Percentiles rank a stretch among this genome's conserved stretches.
phyloP scores from a whole-genome alignment of 164 flowering plant species.

The Liquidambar formosana region DNA sequence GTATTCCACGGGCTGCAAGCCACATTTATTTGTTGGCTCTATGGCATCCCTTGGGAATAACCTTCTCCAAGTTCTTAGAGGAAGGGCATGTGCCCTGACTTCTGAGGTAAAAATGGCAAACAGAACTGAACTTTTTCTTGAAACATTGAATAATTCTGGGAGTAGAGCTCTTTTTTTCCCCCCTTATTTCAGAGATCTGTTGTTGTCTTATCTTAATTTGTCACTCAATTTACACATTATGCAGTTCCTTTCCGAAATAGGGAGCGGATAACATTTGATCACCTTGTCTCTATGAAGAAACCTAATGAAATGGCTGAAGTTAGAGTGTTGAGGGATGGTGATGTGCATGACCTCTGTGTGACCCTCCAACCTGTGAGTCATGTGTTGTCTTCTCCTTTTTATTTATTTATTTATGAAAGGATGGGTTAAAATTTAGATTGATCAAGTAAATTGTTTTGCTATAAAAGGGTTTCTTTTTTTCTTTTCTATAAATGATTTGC shows the following conservation, averaged over 20 bases:
- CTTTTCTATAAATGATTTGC: no score
- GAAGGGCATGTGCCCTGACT: neutral
- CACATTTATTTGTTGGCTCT: neutral
- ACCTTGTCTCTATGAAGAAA: constrained; percentile 94
- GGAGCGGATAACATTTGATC: constrained; percentile 94
- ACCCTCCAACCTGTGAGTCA: constrained; percentile 81
- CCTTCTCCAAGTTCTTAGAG: neutral
- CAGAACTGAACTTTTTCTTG: neutral
- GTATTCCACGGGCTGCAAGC: neutral
- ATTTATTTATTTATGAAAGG: neutral
- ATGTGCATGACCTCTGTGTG: constrained; percentile 55
- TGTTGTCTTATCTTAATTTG: constrained; percentile 2
- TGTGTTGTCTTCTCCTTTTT: neutral
- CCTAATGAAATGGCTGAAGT: constrained; percentile 78
- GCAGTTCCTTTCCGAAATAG: constrained; percentile 93
- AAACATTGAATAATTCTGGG: no score
- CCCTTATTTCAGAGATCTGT: neutral
- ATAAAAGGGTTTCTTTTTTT: no score
- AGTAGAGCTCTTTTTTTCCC: neutral
- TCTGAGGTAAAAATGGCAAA: neutral
- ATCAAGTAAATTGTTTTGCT: no score
- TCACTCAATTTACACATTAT: constrained; percentile 8
- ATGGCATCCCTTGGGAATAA: neutral
- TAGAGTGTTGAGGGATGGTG: constrained; percentile 71
- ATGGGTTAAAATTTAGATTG: no score